A percentile compares a stretch with the other conserved stretches of the same genome.
Evolutionary conservation across 345 rosid species (phyloP).

Genomic region (Camelina hispida): DNA sequence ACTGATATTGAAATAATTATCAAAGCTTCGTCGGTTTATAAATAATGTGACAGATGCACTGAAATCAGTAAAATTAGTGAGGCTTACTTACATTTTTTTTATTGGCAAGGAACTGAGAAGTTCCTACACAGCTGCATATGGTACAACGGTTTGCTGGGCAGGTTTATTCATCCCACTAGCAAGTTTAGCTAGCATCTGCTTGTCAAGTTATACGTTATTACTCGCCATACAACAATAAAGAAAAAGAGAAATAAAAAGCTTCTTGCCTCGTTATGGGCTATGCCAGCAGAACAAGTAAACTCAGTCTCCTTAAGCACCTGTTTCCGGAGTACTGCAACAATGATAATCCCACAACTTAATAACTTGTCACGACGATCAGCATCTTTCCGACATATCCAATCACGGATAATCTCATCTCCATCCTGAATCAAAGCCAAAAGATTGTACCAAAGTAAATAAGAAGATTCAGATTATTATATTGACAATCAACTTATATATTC

Average conservation of each 20-base stretch:
- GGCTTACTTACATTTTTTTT: conserved; percentile 76
- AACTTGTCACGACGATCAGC: conserved; percentile 83
- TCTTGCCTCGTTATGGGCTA: conserved; percentile 89
- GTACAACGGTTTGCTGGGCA: conserved; percentile 97
- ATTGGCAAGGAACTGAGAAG: conserved; percentile 79
- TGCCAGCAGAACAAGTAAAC: conserved; percentile 94
- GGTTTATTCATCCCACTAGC: conserved; percentile 97
- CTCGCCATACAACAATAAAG: background rate
- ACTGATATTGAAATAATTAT: background rate
- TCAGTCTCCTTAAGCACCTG: conserved; percentile 78
- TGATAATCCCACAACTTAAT: conserved; percentile 78
- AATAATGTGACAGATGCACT: background rate
- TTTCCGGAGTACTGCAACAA: conserved; percentile 83
- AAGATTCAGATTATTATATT: background rate
- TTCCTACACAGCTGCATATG: conserved; percentile 69
- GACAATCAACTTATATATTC: background rate
- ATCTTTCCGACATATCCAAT: conserved; percentile 63
- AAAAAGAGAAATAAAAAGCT: background rate
- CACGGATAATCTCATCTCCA: conserved; percentile 59
- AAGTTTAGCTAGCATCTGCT: conserved; percentile 93
- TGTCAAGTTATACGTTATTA: conserved; percentile 23
- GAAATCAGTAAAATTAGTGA: background rate
- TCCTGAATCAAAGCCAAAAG: conserved; percentile 62
- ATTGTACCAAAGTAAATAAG: background rate
- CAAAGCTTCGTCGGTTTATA: background rate